A percentile compares a stretch with the other conserved stretches of the same genome.
These are phyloP conservation scores for Bipolaris cookei DNA, from an alignment of 2,329 filamentous ascomycete species.

Conservation along the genomic window DNA sequence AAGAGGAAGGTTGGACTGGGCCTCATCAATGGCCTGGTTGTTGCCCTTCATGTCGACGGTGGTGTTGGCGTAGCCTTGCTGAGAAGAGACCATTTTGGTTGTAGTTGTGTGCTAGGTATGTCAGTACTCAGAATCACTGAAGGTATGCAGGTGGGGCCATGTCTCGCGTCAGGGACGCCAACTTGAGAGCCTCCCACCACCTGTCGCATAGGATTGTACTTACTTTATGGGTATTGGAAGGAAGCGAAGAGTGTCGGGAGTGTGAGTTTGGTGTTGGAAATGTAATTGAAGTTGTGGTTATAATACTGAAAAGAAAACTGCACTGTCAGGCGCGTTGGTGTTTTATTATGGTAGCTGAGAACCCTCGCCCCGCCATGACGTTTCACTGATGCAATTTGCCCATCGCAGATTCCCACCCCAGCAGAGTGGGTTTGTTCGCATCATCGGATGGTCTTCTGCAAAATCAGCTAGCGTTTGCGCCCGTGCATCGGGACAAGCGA, in stretches of 20 bases:
- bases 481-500: constrained; percentile 12
- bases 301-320: constrained; percentile 7
- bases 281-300: constrained; percentile 8
- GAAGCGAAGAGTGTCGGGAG: not conserved
- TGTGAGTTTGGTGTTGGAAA: not conserved
- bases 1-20: constrained; percentile 75
- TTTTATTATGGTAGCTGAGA: constrained; percentile 20
- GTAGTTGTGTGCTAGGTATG: constrained; percentile 8
- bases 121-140: not conserved
- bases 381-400: constrained; percentile 19
- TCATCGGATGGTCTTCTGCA: constrained; percentile 14
- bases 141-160: not conserved
- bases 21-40: constrained; percentile 67
- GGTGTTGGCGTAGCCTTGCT: constrained; percentile 33
- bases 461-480: constrained; percentile 11
- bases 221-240: constrained; percentile 16
- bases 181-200: not conserved
- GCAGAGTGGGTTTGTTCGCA: constrained; percentile 12
- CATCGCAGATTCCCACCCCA: constrained; percentile 16
- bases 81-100: constrained; percentile 33
- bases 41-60: constrained; percentile 37
- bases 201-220: constrained; percentile 3
- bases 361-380: constrained; percentile 26
- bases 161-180: not conserved
- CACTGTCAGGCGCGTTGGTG: constrained; percentile 8